Evolutionary conservation across 768 basidiomycete species (phyloP).

Genomic region (Suillus ampliporus): DNA sequence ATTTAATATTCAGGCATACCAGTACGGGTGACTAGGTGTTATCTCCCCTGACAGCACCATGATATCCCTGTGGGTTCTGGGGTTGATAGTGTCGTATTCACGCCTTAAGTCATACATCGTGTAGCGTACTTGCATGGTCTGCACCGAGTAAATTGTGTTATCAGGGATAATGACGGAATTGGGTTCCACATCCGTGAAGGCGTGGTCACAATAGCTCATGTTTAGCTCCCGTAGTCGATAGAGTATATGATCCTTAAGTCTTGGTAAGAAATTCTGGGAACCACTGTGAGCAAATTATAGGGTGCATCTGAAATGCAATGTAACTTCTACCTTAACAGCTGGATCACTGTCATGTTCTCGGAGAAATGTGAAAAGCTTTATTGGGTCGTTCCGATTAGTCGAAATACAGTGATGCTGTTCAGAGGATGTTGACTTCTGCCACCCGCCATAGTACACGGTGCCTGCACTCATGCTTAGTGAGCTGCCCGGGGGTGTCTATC

Average conservation of each 20-base stretch:
- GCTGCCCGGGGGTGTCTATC: no score
- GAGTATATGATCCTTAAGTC: not conserved
- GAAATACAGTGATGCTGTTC: no score
- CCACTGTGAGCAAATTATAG: no score
- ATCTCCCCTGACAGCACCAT: not conserved
- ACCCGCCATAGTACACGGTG: not conserved
- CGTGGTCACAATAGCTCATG: not conserved
- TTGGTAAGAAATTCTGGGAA: not conserved
- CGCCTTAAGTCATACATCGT: conserved; percentile 6
- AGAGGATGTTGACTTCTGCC: not conserved
- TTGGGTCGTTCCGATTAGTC: no score
- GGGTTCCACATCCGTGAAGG: not conserved
- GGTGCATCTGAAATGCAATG: no score
- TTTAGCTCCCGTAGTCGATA: not conserved
- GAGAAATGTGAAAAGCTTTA: no score
- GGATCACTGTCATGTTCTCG: no score
- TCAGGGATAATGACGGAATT: not conserved
- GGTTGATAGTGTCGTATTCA: conserved; percentile 4
- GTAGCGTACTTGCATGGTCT: conserved; percentile 11
- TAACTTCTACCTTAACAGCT: no score
- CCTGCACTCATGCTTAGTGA: not conserved
- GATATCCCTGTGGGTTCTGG: conserved; percentile 7
- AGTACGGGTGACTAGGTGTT: conserved; percentile 16
- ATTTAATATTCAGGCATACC: conserved; percentile 22
- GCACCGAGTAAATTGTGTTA: not conserved